Base-by-base conservation (phyloP, 169 alveolate genomes). In the Eimeria tenella region DNA sequence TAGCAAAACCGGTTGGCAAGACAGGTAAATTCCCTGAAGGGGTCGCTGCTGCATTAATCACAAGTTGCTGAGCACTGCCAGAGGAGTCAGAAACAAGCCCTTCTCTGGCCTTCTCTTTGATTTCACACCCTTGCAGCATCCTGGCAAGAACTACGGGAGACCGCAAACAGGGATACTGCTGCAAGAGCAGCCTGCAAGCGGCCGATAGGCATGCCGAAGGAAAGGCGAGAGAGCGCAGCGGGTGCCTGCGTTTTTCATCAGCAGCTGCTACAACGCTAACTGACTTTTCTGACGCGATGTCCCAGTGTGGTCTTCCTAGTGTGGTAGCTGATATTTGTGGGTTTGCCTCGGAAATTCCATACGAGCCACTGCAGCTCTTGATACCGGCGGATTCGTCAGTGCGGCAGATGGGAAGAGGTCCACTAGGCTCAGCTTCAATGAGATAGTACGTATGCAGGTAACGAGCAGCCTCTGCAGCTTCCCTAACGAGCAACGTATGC, bases 371-470 rank as follows among this genome's bases (percentile, higher is more conserved):
- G 63, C 86, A 8, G 75, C 86, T 42, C 63, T 15, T 56, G 75
- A 3, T 62, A 68, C 5, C 19, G 25, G 50, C 55, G 70, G 23
- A 55, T 58, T 53, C 63, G 62, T 52, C 56, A 23, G 74, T 23
- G 42, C 42, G 74, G 55, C 5, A 0, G 94, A 23, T 15, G 88
- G n/a, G 81, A 7, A 58, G 62, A 5, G 60, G 9, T 62, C 65
- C 60, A 53, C 73, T 10, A 50, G 81, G 60, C 15, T 81, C 84
- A 8, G 86, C 73, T 68, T 91, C 95, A 21, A 91, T 25, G 6
- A 91, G 92, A 55, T 25, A 91, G 70, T 81, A 77, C n/a, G 88
- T 21, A 75, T 91, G 95, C 63, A 91, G 95, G 75, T 91, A 81
- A 58, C 83, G 92, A 6, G 75, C 87, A 21, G 73, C 75, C 19